Evolutionary conservation across 495 filamentous ascomycete species (phyloP).

Genomic region (Tuber indicum): DNA sequence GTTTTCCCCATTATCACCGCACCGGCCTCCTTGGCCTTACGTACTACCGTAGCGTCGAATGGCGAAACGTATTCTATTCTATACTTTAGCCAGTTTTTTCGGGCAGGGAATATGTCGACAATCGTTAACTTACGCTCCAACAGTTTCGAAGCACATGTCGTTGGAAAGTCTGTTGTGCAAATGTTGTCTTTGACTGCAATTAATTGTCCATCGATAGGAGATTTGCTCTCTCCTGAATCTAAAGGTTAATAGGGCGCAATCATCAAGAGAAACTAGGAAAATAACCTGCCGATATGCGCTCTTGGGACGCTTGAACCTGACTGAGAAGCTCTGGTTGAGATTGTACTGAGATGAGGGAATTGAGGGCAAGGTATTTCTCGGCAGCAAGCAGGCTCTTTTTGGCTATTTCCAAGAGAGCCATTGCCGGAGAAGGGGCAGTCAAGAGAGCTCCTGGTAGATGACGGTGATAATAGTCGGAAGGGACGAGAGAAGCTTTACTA

Average conservation of each 20-base stretch:
- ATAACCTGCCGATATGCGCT: conserved; percentile 5
- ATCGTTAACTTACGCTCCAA: conserved; percentile 48
- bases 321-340: conserved; percentile 23
- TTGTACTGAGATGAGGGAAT: neutral
- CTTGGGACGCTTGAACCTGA: conserved; percentile 12
- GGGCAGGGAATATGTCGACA: neutral
- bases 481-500: neutral
- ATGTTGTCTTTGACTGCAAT: conserved; percentile 73
- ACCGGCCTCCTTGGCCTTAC: conserved; percentile 57
- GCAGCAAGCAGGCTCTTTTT: neutral
- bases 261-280: neutral
- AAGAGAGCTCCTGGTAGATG: neutral
- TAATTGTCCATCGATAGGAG: conserved; percentile 48
- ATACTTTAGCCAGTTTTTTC: neutral
- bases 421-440: neutral
- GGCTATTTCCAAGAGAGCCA: neutral
- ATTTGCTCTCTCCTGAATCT: conserved; percentile 20
- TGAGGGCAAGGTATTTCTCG: neutral
- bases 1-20: conserved; percentile 69
- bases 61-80: conserved; percentile 47
- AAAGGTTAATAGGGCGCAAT: neutral
- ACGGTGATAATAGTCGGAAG: neutral
- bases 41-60: conserved; percentile 76
- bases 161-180: conserved; percentile 58
- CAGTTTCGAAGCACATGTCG: conserved; percentile 60